Evolutionary conservation across 768 basidiomycete species (phyloP), one percentile per base, ranked within the genome.

Genomic region (Stropharia rugosoannulata): DNA sequence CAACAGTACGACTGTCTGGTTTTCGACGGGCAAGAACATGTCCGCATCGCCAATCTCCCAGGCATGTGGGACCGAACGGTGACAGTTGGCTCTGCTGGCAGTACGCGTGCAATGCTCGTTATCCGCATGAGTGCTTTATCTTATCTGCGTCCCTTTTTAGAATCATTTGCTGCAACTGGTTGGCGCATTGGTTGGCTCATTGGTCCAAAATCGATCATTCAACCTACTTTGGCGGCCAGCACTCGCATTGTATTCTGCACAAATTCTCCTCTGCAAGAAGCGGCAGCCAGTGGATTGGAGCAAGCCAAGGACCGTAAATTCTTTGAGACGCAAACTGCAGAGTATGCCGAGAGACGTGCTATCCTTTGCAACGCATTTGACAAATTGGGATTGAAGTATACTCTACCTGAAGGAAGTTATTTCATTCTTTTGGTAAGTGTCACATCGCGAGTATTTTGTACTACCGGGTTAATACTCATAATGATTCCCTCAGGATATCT

Each of bases 51-150:
- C 3, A 92, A 78, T 36, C 80, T 99, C n/a, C 95, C 95, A 5
- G 93, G 94, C 18, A 97, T 98, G 92, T 98, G 95, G 95, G 92
- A 98, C 61, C 86, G 97, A 42, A 99, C 97, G 0, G 86, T 99
- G 41, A 98, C 96, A 6, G 92, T 98, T 52, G 86, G 90, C 39
- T 95, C 93, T n/a, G 95, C 92, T 27, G 95, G 95, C 62, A 96
- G 93, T 93, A 72, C 75, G 86, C 43, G 40, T 54, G 43, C 39
- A 9, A 39, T 46, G 49, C 50, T 49, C 5, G 15, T 42, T 12
- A 25, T 41, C 38, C 39, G 8, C 37, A 18, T 42, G 47, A 7
- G 36, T 54, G 48, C 36, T 13, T 15, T 13, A n/a, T 16, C 39
- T 56, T 47, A 51, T 52, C 16, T 44, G 45, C 32, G 47, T 51